phyloP scores from a whole-genome alignment of 305 asterid species.

The Withania somnifera region DNA sequence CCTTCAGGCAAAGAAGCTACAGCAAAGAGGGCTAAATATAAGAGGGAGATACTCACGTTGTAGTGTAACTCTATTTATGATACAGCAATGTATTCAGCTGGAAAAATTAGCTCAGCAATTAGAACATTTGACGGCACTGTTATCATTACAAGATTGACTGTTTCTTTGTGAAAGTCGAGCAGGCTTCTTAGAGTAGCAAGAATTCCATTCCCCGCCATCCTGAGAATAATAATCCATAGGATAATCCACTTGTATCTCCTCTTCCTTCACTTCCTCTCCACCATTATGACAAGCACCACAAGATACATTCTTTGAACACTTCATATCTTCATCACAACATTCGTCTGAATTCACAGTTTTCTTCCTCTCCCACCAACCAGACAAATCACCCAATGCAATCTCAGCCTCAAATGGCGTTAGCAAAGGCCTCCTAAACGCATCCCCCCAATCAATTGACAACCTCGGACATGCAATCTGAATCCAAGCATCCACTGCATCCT shows the following conservation, averaged over 20 bases:
- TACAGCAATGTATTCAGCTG: not conserved
- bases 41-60: not conserved
- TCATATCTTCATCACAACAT: slow-evolving; percentile 15
- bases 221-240: slow-evolving; percentile 97
- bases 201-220: slow-evolving; percentile 95
- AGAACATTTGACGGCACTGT: not conserved
- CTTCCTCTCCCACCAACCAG: slow-evolving; percentile 95
- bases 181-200: slow-evolving; percentile 66
- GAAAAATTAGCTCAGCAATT: not conserved
- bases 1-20: not conserved
- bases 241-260: slow-evolving; percentile 43
- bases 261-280: slow-evolving; percentile 18
- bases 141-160: slow-evolving; percentile 22
- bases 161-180: slow-evolving; percentile 27
- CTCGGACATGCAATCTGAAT: slow-evolving; percentile 93
- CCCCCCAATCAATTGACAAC: slow-evolving; percentile 96
- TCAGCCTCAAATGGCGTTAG: slow-evolving; percentile 86
- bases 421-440: slow-evolving; percentile 77
- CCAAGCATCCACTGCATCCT: slow-evolving; percentile 90
- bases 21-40: not conserved
- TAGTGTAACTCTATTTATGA: not conserved
- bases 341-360: not conserved
- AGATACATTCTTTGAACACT: slow-evolving; percentile 23
- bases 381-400: slow-evolving; percentile 82
- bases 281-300: slow-evolving; percentile 26